A percentile compares a stretch with the other conserved stretches of the same genome.
Conservation (phyloP, 176 grass and related monocot genomes). For the Carex pumila region DNA sequence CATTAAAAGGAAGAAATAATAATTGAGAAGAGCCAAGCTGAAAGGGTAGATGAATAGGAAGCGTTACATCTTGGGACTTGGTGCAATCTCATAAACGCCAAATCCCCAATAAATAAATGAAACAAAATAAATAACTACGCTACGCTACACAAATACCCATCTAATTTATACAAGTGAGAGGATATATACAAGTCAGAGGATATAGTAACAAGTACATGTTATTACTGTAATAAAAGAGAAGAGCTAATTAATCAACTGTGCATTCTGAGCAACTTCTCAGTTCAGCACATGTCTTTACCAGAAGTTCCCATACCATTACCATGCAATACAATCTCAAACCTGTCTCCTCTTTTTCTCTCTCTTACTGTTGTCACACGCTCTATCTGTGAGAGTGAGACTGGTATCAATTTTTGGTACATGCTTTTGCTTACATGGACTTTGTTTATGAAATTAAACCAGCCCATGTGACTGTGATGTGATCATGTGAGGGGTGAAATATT, state of each 20-base stretch:
- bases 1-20: background rate
- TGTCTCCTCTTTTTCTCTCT: background rate
- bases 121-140: background rate
- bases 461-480: background rate
- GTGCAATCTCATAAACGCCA: background rate
- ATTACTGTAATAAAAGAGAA: background rate
- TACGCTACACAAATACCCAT: background rate
- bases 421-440: background rate
- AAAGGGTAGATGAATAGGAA: background rate
- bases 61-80: conserved; percentile 14
- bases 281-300: conserved; percentile 8
- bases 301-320: background rate
- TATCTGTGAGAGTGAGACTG: background rate
- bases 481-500: background rate
- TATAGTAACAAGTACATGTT: background rate
- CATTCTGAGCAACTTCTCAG: conserved; percentile 2
- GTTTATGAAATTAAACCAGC: background rate
- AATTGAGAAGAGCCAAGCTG: background rate
- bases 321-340: background rate
- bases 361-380: background rate
- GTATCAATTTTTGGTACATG: background rate
- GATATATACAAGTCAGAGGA: background rate
- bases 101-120: background rate
- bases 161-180: background rate
- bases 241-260: background rate